Conservation (phyloP, 371 early-diverging fungal species). For the Mortierella sp. region DNA sequence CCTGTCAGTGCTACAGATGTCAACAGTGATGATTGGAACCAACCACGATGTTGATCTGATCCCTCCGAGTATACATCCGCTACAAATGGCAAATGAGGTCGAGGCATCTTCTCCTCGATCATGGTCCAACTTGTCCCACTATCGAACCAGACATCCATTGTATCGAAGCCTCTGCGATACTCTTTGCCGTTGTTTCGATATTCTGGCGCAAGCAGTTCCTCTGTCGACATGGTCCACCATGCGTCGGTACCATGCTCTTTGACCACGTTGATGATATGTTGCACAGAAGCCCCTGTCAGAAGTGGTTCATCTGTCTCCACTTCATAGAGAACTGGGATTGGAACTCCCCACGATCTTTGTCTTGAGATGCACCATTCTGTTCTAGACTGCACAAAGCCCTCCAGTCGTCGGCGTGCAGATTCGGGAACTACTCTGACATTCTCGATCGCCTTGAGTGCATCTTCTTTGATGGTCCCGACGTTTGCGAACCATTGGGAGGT, state of each 20-base stretch:
- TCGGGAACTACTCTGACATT: constrained; percentile 73
- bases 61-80: constrained; percentile 96
- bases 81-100: constrained; percentile 54
- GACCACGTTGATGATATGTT: constrained; percentile 74
- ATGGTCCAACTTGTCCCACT: constrained; percentile 91
- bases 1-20: constrained; percentile 85
- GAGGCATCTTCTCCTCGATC: constrained; percentile 60
- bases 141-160: constrained; percentile 97
- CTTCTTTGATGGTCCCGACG: constrained; percentile 67
- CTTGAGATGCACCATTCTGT: constrained; percentile 94
- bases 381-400: constrained; percentile 73
- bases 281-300: constrained; percentile 71
- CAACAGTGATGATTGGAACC: constrained; percentile 96
- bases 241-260: constrained; percentile 73
- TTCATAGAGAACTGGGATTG: constrained; percentile 77
- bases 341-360: constrained; percentile 66
- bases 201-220: constrained; percentile 76
- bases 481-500: constrained; percentile 94
- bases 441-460: constrained; percentile 68
- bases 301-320: constrained; percentile 69
- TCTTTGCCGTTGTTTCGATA: constrained; percentile 62
- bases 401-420: constrained; percentile 68
- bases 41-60: constrained; percentile 96
- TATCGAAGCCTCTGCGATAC: constrained; percentile 79
- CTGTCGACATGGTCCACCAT: constrained; percentile 84